Evolutionary conservation across 2,329 filamentous ascomycete genomes (phyloP).

Genomic region (Laburnicola sp.): DNA sequence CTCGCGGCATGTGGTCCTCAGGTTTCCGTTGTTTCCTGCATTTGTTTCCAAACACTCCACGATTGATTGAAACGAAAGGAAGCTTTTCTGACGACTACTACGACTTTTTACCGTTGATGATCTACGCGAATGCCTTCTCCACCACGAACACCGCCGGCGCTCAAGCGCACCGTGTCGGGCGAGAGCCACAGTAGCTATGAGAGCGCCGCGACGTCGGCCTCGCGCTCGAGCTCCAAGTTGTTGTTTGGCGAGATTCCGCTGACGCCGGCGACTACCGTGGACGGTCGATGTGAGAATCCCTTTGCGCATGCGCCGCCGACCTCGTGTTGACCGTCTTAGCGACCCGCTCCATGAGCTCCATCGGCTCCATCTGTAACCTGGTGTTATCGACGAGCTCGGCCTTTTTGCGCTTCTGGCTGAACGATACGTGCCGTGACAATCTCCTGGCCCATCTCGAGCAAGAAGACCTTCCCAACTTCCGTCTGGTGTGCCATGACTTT

Average conservation of each 20-base stretch:
- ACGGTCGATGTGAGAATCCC: constrained; percentile 42
- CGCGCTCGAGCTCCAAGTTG: constrained; percentile 45
- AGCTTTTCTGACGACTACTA: constrained; percentile 21
- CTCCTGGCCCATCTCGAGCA: constrained; percentile 48
- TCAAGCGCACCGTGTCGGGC: constrained; percentile 44
- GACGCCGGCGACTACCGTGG: constrained; percentile 44
- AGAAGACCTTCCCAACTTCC: constrained; percentile 54
- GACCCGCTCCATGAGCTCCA: constrained; percentile 50
- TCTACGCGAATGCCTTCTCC: constrained; percentile 36
- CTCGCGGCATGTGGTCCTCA: constrained; percentile 37
- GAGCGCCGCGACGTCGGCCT: constrained; percentile 40
- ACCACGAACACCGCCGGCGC: constrained; percentile 38
- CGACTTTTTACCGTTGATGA: constrained; percentile 17
- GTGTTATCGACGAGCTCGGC: constrained; percentile 53
- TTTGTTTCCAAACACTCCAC: not conserved
- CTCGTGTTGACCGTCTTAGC: constrained; percentile 40
- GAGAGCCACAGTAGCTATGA: constrained; percentile 45
- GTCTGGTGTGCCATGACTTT: constrained; percentile 70
- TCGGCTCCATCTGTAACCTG: constrained; percentile 54
- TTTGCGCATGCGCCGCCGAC: constrained; percentile 13
- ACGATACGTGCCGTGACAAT: constrained; percentile 51
- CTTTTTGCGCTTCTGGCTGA: constrained; percentile 56
- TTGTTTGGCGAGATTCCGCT: constrained; percentile 56
- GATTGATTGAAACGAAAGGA: constrained; percentile 10
- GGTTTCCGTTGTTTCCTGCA: constrained; percentile 15